phyloP scores from a whole-genome alignment of 2,329 filamentous ascomycete species.

The Scolecobasidium constrictum region DNA sequence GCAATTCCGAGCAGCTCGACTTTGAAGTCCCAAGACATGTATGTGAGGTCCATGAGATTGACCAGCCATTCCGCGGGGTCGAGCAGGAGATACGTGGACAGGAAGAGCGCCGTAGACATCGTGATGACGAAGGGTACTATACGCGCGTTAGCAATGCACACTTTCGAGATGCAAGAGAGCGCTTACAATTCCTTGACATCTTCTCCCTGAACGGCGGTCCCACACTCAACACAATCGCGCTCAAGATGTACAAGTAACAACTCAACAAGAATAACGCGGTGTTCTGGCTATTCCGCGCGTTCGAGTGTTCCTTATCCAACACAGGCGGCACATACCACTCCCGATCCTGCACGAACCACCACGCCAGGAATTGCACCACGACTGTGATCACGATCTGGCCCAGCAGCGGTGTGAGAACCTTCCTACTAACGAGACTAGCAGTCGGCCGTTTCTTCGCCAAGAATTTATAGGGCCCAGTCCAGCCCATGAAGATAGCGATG shows the following conservation, averaged over 20 bases:
- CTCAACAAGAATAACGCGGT: constrained; percentile 81
- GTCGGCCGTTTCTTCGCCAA: constrained; percentile 81
- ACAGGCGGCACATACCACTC: constrained; percentile 73
- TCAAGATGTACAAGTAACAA: constrained; percentile 90
- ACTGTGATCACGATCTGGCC: constrained; percentile 82
- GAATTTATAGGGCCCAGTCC: constrained; percentile 72
- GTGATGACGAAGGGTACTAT: constrained; percentile 75
- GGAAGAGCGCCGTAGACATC: constrained; percentile 53
- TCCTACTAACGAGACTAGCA: constrained; percentile 81
- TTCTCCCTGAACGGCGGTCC: constrained; percentile 79
- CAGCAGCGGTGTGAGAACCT: constrained; percentile 79
- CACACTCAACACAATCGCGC: constrained; percentile 81
- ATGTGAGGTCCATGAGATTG: constrained; percentile 75
- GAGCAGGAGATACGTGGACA: constrained; percentile 73
- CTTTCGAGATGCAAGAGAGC: constrained; percentile 1
- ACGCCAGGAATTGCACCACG: constrained; percentile 62
- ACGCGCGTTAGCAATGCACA: constrained; percentile 14
- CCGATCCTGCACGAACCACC: constrained; percentile 64
- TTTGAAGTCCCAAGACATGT: constrained; percentile 62
- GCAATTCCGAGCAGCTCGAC: constrained; percentile 62
- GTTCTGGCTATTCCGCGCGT: constrained; percentile 87
- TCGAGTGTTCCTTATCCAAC: constrained; percentile 66
- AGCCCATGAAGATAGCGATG: constrained; percentile 73
- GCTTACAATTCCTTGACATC: constrained; percentile 67
- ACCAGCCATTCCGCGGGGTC: constrained; percentile 58